These are phyloP conservation scores for Sungouiozyma intestinalis DNA, from an alignment of 805 yeast species.

Conservation along the genomic window DNA sequence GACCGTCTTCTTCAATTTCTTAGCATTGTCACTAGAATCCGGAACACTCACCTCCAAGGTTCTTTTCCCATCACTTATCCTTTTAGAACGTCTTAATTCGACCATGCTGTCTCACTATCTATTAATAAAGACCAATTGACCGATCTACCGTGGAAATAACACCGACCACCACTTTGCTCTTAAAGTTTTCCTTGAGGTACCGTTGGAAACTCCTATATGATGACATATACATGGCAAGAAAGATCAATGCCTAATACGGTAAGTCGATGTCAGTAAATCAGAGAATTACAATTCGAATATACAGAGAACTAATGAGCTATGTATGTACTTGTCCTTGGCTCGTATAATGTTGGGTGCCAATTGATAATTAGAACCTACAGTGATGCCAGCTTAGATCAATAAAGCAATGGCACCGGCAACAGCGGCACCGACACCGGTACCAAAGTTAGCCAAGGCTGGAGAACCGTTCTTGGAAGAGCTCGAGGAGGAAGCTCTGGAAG, in stretches of 20 bases:
- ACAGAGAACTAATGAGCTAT: not conserved
- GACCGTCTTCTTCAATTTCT: conserved; percentile 13
- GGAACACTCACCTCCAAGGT: conserved; percentile 2
- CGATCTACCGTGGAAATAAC: too few species aligned
- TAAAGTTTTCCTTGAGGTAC: too few species aligned
- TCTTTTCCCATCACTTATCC: conserved; percentile 13
- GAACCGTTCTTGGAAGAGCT: conserved; percentile 4
- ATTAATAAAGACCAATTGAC: too few species aligned
- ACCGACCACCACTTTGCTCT: too few species aligned
- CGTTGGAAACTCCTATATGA: too few species aligned
- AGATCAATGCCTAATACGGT: not conserved
- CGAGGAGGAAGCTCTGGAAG: conserved; percentile 3
- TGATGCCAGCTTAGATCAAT: conserved; percentile 10
- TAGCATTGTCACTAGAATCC: not conserved
- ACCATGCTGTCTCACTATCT: conserved; percentile 1
- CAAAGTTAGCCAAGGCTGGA: conserved; percentile 2
- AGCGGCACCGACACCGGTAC: conserved; percentile 12
- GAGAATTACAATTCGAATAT: not conserved
- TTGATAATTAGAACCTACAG: too few species aligned
- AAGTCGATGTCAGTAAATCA: not conserved
- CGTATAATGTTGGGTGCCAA: too few species aligned
- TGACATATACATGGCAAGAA: too few species aligned
- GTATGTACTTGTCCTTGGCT: not conserved
- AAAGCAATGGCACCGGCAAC: conserved; percentile 15
- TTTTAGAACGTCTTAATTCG: conserved; percentile 27